Percentiles rank a stretch among this genome's conserved stretches.
Evolutionary conservation across 208 protist species (phyloP).

Genomic region (Trypanosoma vivax): DNA sequence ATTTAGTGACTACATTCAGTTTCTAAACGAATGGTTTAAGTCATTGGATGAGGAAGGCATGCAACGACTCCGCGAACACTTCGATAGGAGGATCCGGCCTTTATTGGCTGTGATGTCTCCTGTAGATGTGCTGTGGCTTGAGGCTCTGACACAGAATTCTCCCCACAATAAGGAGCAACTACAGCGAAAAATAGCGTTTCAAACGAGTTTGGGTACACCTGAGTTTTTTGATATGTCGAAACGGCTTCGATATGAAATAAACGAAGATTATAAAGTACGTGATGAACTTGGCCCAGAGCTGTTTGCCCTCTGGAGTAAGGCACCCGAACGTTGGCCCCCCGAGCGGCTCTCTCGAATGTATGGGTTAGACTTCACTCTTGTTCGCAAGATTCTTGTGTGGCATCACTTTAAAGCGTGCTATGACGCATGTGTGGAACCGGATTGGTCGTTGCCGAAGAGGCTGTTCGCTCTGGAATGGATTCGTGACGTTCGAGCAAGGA

Average conservation of each 20-base stretch:
- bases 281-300: constrained; percentile 91
- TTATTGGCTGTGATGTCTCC: constrained; percentile 90
- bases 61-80: constrained; percentile 88
- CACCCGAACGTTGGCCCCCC: constrained; percentile 91
- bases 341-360: constrained; percentile 92
- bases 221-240: constrained; percentile 93
- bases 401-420: constrained; percentile 93
- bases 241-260: constrained; percentile 88
- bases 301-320: constrained; percentile 91
- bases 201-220: constrained; percentile 88
- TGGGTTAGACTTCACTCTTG: constrained; percentile 87
- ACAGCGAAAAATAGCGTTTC: constrained; percentile 83
- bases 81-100: constrained; percentile 87
- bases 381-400: constrained; percentile 90
- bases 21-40: constrained; percentile 93
- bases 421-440: constrained; percentile 90
- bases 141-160: constrained; percentile 88
- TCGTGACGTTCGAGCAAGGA: constrained; percentile 81
- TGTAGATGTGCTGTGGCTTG: constrained; percentile 86
- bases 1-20: constrained; percentile 91
- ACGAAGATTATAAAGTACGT: constrained; percentile 92
- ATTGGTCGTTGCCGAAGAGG: constrained; percentile 90
- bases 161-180: constrained; percentile 81
- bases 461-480: constrained; percentile 92
- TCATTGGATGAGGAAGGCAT: constrained; percentile 88